A percentile compares a stretch with the other conserved stretches of the same genome.
These are phyloP conservation scores for Cryptococcus deneoformans DNA, from an alignment of 1,284 basidiomycete genomes.

Conservation along the genomic window DNA sequence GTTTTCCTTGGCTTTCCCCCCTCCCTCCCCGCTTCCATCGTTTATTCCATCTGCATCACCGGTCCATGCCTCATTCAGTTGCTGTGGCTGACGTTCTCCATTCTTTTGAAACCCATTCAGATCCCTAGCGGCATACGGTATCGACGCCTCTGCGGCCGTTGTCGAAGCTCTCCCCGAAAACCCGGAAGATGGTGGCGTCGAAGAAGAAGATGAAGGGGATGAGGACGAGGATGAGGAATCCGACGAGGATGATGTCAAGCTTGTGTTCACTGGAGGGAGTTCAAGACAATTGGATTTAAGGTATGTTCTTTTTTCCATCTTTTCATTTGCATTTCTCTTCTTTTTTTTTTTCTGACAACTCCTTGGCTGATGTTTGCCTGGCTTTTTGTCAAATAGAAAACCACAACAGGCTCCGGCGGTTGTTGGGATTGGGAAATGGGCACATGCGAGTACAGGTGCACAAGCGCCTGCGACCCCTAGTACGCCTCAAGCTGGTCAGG, in stretches of 20 bases:
- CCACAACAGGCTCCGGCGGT: slow-evolving; percentile 37
- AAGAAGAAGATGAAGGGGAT: slow-evolving; percentile 39
- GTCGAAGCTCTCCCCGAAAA: slow-evolving; percentile 24
- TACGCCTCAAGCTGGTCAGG: slow-evolving; percentile 3
- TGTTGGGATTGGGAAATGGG: slow-evolving; percentile 47
- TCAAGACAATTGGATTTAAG: slow-evolving; percentile 40
- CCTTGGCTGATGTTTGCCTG: not conserved
- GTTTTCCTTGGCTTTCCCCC: too few species aligned
- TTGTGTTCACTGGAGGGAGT: slow-evolving; percentile 40
- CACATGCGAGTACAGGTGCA: slow-evolving; percentile 37
- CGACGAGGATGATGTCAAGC: slow-evolving; percentile 48
- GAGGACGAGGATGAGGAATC: slow-evolving; percentile 46
- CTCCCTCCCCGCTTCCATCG: too few species aligned
- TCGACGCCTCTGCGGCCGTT: slow-evolving; percentile 28
- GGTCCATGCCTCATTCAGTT: not conserved
- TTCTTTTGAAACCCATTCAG: slow-evolving; percentile 8
- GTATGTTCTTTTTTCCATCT: slow-evolving; percentile 17
- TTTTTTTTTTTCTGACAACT: too few species aligned
- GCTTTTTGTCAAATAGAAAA: slow-evolving; percentile 25
- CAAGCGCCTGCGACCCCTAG: slow-evolving; percentile 23
- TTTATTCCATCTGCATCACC: too few species aligned
- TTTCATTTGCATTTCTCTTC: not conserved
- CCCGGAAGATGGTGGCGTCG: slow-evolving; percentile 40
- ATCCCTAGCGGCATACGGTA: slow-evolving; percentile 44
- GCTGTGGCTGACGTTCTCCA: not conserved